Evolutionary conservation across 2,329 filamentous ascomycete genomes (phyloP).

Genomic region (Helotiales sp.): DNA sequence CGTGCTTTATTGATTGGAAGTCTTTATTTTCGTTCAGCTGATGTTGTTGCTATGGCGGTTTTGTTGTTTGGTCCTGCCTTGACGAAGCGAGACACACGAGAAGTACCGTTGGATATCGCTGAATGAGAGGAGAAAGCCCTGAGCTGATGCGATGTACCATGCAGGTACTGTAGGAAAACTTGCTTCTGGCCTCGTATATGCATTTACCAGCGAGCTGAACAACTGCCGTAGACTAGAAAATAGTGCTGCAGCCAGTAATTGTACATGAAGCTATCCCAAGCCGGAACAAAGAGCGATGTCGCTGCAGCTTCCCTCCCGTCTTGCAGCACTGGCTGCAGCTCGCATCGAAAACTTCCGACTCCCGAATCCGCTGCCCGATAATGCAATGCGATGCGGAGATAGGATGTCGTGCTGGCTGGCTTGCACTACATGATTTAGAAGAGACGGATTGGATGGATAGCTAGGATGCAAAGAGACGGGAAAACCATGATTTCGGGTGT

Average conservation of each 20-base stretch:
- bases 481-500: background rate
- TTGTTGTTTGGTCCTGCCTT: background rate
- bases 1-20: background rate
- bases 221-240: background rate
- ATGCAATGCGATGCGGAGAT: background rate
- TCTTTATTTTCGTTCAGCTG: slow-evolving; percentile 1
- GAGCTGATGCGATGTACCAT: background rate
- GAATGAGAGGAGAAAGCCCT: background rate
- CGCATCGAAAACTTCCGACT: background rate
- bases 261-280: background rate
- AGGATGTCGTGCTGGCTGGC: background rate
- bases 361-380: background rate
- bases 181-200: slow-evolving; percentile 3
- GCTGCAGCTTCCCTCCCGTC: background rate
- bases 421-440: background rate
- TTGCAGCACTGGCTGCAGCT: background rate
- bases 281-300: background rate
- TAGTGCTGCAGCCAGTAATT: background rate
- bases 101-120: background rate
- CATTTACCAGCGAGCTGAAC: background rate
- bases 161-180: background rate
- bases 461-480: background rate
- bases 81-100: background rate
- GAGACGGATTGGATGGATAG: background rate
- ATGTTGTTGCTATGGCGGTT: background rate